Evolutionary conservation across 2,329 filamentous ascomycete species (phyloP).

Genomic region (Curvularia hawaiiensis): DNA sequence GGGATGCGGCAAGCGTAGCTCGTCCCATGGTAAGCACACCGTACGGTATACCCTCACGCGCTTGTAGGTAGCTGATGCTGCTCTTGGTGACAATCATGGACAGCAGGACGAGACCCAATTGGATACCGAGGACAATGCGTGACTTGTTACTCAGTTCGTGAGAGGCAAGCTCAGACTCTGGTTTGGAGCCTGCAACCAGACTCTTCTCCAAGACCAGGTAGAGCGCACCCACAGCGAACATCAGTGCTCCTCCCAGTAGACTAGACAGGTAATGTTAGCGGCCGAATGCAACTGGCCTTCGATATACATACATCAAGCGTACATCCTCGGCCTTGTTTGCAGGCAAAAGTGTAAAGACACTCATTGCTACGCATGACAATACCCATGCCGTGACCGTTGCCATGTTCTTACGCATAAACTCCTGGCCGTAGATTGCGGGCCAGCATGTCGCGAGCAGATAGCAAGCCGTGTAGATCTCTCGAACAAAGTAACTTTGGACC

Average conservation of each 20-base stretch:
- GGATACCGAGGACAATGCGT: slow-evolving; percentile 67
- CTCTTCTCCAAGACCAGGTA: slow-evolving; percentile 82
- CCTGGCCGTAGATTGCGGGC: slow-evolving; percentile 74
- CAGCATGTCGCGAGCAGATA: slow-evolving; percentile 79
- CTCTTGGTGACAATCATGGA: slow-evolving; percentile 86
- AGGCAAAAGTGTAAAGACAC: slow-evolving; percentile 84
- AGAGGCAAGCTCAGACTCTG: slow-evolving; percentile 36
- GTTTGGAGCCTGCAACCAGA: slow-evolving; percentile 54
- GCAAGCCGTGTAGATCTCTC: slow-evolving; percentile 82
- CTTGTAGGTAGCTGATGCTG: slow-evolving; percentile 82
- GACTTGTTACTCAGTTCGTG: slow-evolving; percentile 55
- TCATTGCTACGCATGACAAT: slow-evolving; percentile 80
- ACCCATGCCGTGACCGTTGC: slow-evolving; percentile 73
- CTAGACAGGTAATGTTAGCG: slow-evolving; percentile 52
- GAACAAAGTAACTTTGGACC: slow-evolving; percentile 91
- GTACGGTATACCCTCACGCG: slow-evolving; percentile 80
- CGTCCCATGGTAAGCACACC: slow-evolving; percentile 91
- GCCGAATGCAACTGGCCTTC: no score
- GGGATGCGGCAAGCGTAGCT: slow-evolving; percentile 74
- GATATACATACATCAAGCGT: slow-evolving; percentile 68
- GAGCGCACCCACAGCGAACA: slow-evolving; percentile 74
- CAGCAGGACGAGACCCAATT: slow-evolving; percentile 78
- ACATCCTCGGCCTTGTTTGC: slow-evolving; percentile 84
- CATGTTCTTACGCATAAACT: slow-evolving; percentile 71
- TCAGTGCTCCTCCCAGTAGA: slow-evolving; percentile 74